Conservation (phyloP, 441 rosid genomes). For the Pelargonium citronellum region DNA sequence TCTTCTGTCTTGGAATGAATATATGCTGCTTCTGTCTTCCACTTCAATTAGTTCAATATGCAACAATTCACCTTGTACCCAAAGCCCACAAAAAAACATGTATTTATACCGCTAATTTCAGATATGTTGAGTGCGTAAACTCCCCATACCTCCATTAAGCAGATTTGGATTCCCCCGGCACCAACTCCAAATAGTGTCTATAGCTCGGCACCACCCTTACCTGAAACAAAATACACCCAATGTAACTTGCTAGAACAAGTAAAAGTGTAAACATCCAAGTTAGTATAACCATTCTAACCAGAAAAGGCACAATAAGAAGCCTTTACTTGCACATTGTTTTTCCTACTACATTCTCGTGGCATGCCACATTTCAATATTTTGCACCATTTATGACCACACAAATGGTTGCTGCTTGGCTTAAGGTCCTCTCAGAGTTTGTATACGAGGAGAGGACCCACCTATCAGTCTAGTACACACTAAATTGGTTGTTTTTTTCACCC, state of each 20-base stretch:
- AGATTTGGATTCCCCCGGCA: slow-evolving; percentile 3
- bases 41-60: neutral
- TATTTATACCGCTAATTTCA: neutral
- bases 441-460: too few species aligned
- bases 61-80: neutral
- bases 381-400: neutral
- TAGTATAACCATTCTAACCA: too few species aligned
- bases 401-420: neutral
- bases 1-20: too few species aligned
- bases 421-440: neutral
- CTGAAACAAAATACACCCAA: slow-evolving; percentile 24
- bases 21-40: too few species aligned
- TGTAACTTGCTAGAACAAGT: neutral
- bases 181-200: slow-evolving; percentile 16
- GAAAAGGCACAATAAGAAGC: too few species aligned
- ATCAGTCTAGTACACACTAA: too few species aligned
- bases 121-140: neutral
- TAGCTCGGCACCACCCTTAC: slow-evolving; percentile 14
- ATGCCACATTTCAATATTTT: too few species aligned
- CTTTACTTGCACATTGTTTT: too few species aligned
- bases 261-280: neutral
- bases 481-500: neutral
- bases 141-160: slow-evolving; percentile 8
- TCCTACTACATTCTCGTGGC: too few species aligned
- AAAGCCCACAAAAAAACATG: neutral